phyloP scores from a whole-genome alignment of 768 basidiomycete genomes.

The Collybia sordida region DNA sequence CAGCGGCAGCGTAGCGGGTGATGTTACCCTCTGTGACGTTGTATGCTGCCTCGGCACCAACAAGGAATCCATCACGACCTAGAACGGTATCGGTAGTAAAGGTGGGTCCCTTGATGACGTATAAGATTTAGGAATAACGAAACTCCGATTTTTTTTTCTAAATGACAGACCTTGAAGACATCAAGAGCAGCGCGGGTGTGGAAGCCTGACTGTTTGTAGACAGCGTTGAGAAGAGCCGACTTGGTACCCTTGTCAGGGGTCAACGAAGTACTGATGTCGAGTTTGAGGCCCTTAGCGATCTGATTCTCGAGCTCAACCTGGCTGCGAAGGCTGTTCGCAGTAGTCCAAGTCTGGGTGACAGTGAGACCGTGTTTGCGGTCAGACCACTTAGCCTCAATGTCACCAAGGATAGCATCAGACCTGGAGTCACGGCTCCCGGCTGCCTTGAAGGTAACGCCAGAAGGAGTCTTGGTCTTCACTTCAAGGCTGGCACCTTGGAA shows the following conservation, averaged over 20 bases:
- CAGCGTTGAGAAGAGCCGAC: conserved; percentile 76
- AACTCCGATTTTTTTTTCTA: neutral
- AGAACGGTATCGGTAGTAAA: conserved; percentile 95
- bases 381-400: conserved; percentile 93
- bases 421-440: conserved; percentile 79
- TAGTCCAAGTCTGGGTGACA: conserved; percentile 96
- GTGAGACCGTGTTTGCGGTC: conserved; percentile 92
- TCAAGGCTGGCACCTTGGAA: conserved; percentile 73
- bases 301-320: conserved; percentile 95
- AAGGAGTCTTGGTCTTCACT: conserved; percentile 87
- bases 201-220: conserved; percentile 95
- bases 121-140: conserved; percentile 1
- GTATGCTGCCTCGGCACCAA: conserved; percentile 95
- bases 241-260: conserved; percentile 86
- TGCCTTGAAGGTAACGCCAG: conserved; percentile 92
- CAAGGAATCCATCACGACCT: conserved; percentile 95
- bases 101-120: conserved; percentile 75
- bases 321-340: conserved; percentile 87
- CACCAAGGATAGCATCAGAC: conserved; percentile 72
- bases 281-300: conserved; percentile 95
- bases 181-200: conserved; percentile 91
- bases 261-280: conserved; percentile 83
- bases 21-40: conserved; percentile 93
- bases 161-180: conserved; percentile 79
- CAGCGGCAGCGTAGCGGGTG: conserved; percentile 87